Base-by-base conservation (phyloP, 176 grass and related monocot genomes). In the Aegilops tauschii region DNA sequence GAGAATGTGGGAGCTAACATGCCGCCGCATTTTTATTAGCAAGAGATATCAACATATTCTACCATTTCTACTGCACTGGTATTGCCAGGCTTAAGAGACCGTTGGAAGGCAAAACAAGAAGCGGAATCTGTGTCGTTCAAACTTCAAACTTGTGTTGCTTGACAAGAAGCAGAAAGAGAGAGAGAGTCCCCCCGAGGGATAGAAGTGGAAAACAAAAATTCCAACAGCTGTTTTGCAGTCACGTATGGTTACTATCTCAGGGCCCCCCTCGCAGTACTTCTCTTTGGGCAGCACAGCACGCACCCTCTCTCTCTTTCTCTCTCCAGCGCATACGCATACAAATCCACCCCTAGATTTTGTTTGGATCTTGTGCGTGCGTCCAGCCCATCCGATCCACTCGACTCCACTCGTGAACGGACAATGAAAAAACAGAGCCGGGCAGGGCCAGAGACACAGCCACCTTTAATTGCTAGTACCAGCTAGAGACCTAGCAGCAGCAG, bases 291-390 rank as follows among this genome's bases (percentile, higher is more conserved):
- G 86, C 32, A 34, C 31, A 31, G 31, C 78, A 6, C 47, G 16
- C 40, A 6, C 13, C 16, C 64, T 4, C 87, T 45, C 42, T 42
- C 40, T 65, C 6, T 5, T 58, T 39, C 77, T 69, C 83, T 32
- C 18, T 31, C 77, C 0, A 30, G 25, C 50, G 14, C 61, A 39
- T 52, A 73, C 83, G n/a, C 84, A 36, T 67, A 49, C 86, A 84
- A 89, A 89, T 91, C 90, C 84, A 86, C 75, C 56, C 23, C 78
- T 98, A 77, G 94, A 96, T 98, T 96, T 94, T 96, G 92, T 94
- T 94, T 87, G 88, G 94, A 99, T 94, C 88, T 88, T 84, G 90
- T 85, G 91, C 86, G 12, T 31, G 64, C 64, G 68, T 3, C 44
- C 34, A 73, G 52, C n/a, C 49, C 69, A 74, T 92, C 73, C 50